Base-by-base conservation (phyloP, 139 green algal species). In the Edaphochlamys debaryana region DNA sequence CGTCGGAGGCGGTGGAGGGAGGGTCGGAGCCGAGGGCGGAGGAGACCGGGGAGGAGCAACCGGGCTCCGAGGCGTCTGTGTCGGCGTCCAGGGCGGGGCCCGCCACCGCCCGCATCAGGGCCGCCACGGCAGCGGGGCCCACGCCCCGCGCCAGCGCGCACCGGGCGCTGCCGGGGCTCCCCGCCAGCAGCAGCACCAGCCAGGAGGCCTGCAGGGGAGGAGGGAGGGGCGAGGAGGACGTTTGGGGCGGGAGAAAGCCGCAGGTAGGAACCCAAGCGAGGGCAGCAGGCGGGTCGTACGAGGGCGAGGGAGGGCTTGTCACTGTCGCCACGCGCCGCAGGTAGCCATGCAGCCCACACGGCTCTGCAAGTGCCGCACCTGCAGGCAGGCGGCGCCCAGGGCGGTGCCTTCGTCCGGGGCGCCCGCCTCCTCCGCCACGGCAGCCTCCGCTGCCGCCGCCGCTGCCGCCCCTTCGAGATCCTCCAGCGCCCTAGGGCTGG, bases 101-200 rank as follows among this genome's bases (percentile, higher is more conserved):
- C 29, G 60, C 41, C 40, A 62, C 2, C 25, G 42, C 30, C 20
- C 62, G 25, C 76, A 82, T 73, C 56, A 82, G 70, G 23, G 63
- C 63, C 3, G 63, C 25, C 4, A 73, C n/a, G 22, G 32, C 52
- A 3, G 3, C 42, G 11, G 45, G 17, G 13, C 40, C 36, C 15
- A 82, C n/a, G 9, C 41, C 60, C 4, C 37, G 29, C 2, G 0
- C 20, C n/a, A 82, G 4, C 13, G 75, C 75, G 41, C 41, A 9
- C n/a, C 62, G 60, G 1, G 60, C 56, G 22, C 9, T 7, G 2
- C 25, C 36, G 2, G 62, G 29, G 13, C 76, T 42, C 23, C 63
- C 50, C 1, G 76, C 62, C 9, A 82, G 63, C 42, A 74, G 76
- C 41, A 82, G 56, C 34, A 82, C 23, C 41, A 82, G 63, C 76